phyloP scores from a whole-genome alignment of 352 stramenopile genomes.

The Phytophthora fragariaefolia region DNA sequence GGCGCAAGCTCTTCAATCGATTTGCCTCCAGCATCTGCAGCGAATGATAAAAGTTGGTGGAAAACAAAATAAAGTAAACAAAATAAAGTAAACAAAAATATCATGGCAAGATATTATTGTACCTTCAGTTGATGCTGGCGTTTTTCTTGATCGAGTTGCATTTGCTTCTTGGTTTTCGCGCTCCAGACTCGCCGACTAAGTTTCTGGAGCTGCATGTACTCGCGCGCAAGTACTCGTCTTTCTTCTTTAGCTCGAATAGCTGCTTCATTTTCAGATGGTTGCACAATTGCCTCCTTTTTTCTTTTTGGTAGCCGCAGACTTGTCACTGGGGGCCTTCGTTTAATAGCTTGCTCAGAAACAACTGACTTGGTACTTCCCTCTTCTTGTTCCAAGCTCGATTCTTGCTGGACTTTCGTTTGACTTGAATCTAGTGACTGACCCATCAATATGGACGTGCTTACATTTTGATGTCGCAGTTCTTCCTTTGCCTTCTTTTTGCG shows the following conservation, averaged over 20 bases:
- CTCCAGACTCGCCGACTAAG: conserved; percentile 45
- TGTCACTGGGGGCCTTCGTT: conserved; percentile 18
- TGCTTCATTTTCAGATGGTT: conserved; percentile 6
- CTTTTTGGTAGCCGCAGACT: conserved; percentile 14
- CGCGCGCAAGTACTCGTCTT: conserved; percentile 60
- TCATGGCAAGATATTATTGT: neutral
- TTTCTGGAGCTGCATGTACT: conserved; percentile 77
- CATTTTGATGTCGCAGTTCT: conserved; percentile 4
- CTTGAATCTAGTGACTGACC: conserved; percentile 2
- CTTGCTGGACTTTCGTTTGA: neutral
- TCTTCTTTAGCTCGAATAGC: conserved; percentile 41
- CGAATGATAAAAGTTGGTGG: neutral
- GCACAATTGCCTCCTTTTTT: conserved; percentile 12
- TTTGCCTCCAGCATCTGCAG: conserved; percentile 35
- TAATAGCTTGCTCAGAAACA: conserved; percentile 1
- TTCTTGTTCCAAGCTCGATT: neutral
- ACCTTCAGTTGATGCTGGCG: conserved; percentile 63
- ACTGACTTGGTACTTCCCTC: neutral
- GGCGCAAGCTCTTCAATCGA: conserved; percentile 37
- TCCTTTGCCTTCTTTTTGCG: conserved; percentile 19
- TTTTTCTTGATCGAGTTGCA: conserved; percentile 46
- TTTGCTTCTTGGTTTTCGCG: conserved; percentile 45
- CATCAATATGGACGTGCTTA: conserved; percentile 39
- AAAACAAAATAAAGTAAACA: neutral
- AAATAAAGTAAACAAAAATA: neutral